phyloP scores from a whole-genome alignment of 495 filamentous ascomycete genomes.

The Penicillium crystallinum region DNA sequence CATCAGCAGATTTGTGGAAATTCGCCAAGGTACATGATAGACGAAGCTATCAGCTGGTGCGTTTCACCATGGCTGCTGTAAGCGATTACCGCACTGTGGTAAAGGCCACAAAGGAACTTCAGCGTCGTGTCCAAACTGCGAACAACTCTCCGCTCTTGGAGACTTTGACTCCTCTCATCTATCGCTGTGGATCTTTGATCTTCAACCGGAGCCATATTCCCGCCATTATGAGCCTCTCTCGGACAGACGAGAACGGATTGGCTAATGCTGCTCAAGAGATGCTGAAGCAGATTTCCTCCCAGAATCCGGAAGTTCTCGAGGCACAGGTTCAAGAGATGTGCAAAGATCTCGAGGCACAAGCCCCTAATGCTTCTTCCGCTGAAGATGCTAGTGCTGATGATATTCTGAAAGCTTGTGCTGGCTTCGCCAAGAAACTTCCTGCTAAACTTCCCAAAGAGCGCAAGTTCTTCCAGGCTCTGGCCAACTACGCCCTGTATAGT shows the following conservation, averaged over 20 bases:
- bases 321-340: slow-evolving; percentile 90
- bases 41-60: slow-evolving; percentile 81
- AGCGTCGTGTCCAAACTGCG: slow-evolving; percentile 69
- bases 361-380: slow-evolving; percentile 59
- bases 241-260: slow-evolving; percentile 72
- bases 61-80: slow-evolving; percentile 76
- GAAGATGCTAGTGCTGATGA: slow-evolving; percentile 71
- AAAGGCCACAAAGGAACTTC: slow-evolving; percentile 84
- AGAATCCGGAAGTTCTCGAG: slow-evolving; percentile 82
- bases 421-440: slow-evolving; percentile 80
- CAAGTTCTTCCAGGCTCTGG: slow-evolving; percentile 75
- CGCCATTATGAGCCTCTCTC: slow-evolving; percentile 79
- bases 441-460: slow-evolving; percentile 79
- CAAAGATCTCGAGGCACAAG: slow-evolving; percentile 72
- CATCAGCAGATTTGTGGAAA: slow-evolving; percentile 70
- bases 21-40: slow-evolving; percentile 92
- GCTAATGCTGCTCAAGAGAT: slow-evolving; percentile 81
- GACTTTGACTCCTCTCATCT: slow-evolving; percentile 76
- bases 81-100: slow-evolving; percentile 88
- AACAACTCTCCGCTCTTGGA: slow-evolving; percentile 60
- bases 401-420: slow-evolving; percentile 86
- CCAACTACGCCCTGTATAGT: slow-evolving; percentile 75
- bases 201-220: slow-evolving; percentile 94
- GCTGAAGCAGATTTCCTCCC: slow-evolving; percentile 84
- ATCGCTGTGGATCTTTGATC: slow-evolving; percentile 73